phyloP scores from a whole-genome alignment of 352 stramenopile species.

The Phytopythium cucurbitacearum region DNA sequence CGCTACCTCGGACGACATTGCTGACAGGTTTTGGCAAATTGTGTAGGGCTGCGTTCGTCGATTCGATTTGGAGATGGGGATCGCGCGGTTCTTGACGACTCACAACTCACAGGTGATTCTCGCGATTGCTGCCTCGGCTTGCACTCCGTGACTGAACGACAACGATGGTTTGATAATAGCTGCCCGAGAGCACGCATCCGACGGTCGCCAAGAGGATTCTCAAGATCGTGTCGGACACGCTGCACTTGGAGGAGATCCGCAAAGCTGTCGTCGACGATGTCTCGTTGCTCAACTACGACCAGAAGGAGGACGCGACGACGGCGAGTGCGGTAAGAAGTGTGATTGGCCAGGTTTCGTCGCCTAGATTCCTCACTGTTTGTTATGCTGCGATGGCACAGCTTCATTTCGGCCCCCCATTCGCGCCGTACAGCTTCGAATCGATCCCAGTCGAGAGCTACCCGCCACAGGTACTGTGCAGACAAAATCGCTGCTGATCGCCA shows the following conservation, averaged over 20 bases:
- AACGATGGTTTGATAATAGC: conserved; percentile 21
- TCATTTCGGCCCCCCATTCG: conserved; percentile 63
- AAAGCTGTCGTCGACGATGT: conserved; percentile 57
- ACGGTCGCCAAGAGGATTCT: conserved; percentile 67
- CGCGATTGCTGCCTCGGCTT: neutral
- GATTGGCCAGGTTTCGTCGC: neutral
- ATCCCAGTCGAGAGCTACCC: conserved; percentile 76
- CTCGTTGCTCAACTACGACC: conserved; percentile 67
- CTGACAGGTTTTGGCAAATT: neutral
- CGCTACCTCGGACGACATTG: neutral
- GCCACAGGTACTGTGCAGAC: conserved; percentile 33
- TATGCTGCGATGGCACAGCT: conserved; percentile 30
- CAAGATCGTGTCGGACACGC: conserved; percentile 65
- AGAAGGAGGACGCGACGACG: conserved; percentile 38
- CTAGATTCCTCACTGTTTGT: neutral
- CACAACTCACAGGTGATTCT: conserved; percentile 46
- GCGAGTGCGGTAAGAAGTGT: conserved; percentile 36
- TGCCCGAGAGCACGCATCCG: conserved; percentile 50
- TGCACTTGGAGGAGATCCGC: conserved; percentile 66
- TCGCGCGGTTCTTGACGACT: conserved; percentile 68
- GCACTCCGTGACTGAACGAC: neutral
- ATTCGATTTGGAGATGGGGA: conserved; percentile 72
- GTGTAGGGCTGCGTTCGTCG: conserved; percentile 57
- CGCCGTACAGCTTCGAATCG: conserved; percentile 52
- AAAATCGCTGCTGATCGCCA: neutral